phyloP scores from a whole-genome alignment of 2,329 filamentous ascomycete species.

The Arthrobotrys sphaeroides region DNA sequence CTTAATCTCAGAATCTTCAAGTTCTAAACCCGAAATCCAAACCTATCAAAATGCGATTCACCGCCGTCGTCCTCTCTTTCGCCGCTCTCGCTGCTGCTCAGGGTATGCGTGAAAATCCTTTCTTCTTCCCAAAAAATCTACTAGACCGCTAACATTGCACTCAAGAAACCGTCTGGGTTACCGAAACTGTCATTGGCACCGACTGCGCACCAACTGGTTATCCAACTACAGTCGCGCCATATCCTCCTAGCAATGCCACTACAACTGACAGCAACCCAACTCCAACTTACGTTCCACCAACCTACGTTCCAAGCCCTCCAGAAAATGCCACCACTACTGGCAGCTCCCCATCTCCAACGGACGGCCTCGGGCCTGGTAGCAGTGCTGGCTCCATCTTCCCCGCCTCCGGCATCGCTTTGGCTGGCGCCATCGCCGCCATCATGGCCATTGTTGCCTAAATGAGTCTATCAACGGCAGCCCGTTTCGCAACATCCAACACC shows the following conservation, averaged over 20 bases:
- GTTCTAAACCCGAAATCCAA: background rate
- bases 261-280: conserved; percentile 1
- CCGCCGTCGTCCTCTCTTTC: conserved; percentile 30
- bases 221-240: conserved; percentile 17
- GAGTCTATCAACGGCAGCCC: background rate
- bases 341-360: conserved; percentile 17
- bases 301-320: conserved; percentile 5
- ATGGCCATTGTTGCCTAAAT: conserved; percentile 41
- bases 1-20: conserved; percentile 1
- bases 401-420: conserved; percentile 42
- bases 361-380: conserved; percentile 9
- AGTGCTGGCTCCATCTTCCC: conserved; percentile 31
- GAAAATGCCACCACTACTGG: conserved; percentile 30
- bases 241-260: conserved; percentile 22
- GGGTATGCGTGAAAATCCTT: conserved; percentile 11
- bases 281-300: conserved; percentile 22
- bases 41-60: conserved; percentile 50
- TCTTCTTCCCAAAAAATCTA: background rate
- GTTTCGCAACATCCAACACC: background rate
- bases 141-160: background rate
- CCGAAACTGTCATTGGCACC: conserved; percentile 44
- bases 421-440: conserved; percentile 39
- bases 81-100: conserved; percentile 41
- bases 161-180: conserved; percentile 51
- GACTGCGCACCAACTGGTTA: conserved; percentile 33